A percentile compares a stretch with the other conserved stretches of the same genome.
phyloP scores from a whole-genome alignment of 306 rosid genomes.

The Rosa rugosa region DNA sequence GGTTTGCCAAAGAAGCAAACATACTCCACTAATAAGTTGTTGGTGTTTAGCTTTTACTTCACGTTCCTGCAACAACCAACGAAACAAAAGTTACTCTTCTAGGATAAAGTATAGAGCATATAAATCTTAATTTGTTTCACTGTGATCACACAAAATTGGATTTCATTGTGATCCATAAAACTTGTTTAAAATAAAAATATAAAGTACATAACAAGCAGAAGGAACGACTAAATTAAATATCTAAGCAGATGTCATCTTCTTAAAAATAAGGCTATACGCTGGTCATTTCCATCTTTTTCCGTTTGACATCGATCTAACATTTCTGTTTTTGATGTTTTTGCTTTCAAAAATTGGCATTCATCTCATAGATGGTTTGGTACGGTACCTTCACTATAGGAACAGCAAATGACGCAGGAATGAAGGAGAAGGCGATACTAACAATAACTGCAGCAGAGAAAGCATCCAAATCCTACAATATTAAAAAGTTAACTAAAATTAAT shows the following conservation, averaged over 20 bases:
- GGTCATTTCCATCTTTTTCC: neutral
- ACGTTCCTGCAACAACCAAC: conserved; percentile 75
- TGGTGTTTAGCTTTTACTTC: conserved; percentile 98
- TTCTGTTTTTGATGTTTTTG: neutral
- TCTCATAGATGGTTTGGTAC: conserved; percentile 13
- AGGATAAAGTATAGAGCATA: conserved; percentile 24
- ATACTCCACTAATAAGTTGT: conserved; percentile 94
- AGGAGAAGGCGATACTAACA: conserved; percentile 85
- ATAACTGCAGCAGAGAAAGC: conserved; percentile 94
- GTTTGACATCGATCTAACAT: neutral
- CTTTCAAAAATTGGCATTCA: neutral
- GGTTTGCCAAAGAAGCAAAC: conserved; percentile 19
- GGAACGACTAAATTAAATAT: neutral
- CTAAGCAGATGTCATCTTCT: neutral
- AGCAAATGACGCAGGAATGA: conserved; percentile 95
- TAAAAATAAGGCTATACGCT: neutral
- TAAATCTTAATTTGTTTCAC: neutral
- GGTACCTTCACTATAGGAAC: conserved; percentile 92
- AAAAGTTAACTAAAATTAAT: conserved; percentile 5
- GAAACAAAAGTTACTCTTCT: conserved; percentile 23
- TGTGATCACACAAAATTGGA: neutral
- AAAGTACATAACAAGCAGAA: neutral
- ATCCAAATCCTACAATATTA: conserved; percentile 80
- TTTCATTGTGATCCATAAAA: neutral
- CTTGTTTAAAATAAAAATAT: neutral